A percentile compares a stretch with the other conserved stretches of the same genome.
Evolutionary conservation across 2,329 filamentous ascomycete species (phyloP).

Genomic region (Verticillium isaacii): DNA sequence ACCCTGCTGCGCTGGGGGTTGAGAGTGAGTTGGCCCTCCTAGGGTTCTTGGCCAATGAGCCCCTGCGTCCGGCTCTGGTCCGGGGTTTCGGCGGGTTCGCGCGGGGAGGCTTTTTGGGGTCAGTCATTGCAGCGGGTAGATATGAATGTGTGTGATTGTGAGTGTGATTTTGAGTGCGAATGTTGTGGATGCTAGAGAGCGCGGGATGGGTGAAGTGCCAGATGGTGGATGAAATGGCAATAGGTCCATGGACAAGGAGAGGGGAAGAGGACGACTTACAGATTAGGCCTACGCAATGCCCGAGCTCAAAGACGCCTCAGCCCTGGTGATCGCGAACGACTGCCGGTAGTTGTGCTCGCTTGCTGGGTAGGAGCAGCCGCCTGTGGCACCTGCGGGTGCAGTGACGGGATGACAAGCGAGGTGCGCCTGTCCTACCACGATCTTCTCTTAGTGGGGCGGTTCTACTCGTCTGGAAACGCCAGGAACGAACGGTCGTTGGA

Average conservation of each 20-base stretch:
- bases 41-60: not conserved
- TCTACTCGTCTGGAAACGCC: too few relatives aligned
- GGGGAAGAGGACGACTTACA: not conserved
- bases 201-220: not conserved
- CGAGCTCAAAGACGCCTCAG: not conserved
- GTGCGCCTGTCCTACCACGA: not conserved
- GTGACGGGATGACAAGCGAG: not conserved
- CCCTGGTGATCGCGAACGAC: not conserved
- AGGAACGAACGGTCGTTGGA: too few relatives aligned
- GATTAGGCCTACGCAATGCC: not conserved
- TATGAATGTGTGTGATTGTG: not conserved
- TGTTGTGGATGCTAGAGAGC: not conserved
- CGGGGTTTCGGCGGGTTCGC: not conserved
- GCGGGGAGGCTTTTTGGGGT: not conserved
- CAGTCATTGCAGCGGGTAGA: not conserved
- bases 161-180: not conserved
- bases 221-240: not conserved
- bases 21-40: not conserved
- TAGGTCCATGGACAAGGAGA: not conserved
- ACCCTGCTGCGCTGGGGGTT: not conserved
- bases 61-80: not conserved
- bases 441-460: not conserved
- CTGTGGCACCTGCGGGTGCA: not conserved
- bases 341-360: not conserved
- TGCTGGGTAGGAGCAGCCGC: not conserved